Base-by-base conservation (phyloP, 2,329 filamentous ascomycete genomes). In the Daldinia sp. region DNA sequence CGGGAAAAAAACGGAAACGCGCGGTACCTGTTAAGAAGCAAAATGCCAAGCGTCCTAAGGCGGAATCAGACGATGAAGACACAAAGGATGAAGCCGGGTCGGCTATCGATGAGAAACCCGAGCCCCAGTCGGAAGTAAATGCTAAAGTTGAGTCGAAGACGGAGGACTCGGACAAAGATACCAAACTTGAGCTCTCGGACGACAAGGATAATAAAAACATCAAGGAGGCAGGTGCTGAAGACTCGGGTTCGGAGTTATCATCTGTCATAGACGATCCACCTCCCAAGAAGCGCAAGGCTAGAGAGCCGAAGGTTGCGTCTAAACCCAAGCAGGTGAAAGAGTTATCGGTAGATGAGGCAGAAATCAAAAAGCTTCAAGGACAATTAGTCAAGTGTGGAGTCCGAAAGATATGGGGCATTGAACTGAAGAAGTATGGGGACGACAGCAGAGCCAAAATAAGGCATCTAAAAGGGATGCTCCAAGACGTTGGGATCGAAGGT, bases 361-460 rank as follows among this genome's bases (percentile, higher is more conserved):
- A 96, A 75, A 90, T 97, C 74, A 98, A 97, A 77, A 90, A 89
- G 49, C 82, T 98, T 3, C 94, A 98, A 78, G 86, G 88, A 7
- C 93, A 94, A 77, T 85, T 99, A 5, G 79, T 90, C 45, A 97
- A 97, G 77, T 99, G 94, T 72, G 94, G 94, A 27, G 87, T 97
- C 57, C 90, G 93, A 54, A 98, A 97, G 75, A 86, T 97, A 64
- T 99, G 95, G 94, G 86, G 85, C 50, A 88, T 90, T 66, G 93
- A 97, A 77, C 83, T 99, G 25, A 92, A 92, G 75, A 82, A 87
- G 56, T 93, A 86, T 71, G 85, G 84, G 1, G 85, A 89, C 57
- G 91, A 94, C 21, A 75, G 84, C 3, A 90, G 88, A 63, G 92
- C 87, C 50, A 97, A 97, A 81, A 92, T 97, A 64, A 83, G 83